Base-by-base conservation (phyloP, 2,329 filamentous ascomycete species). In the Fusarium pseudocircinatum region DNA sequence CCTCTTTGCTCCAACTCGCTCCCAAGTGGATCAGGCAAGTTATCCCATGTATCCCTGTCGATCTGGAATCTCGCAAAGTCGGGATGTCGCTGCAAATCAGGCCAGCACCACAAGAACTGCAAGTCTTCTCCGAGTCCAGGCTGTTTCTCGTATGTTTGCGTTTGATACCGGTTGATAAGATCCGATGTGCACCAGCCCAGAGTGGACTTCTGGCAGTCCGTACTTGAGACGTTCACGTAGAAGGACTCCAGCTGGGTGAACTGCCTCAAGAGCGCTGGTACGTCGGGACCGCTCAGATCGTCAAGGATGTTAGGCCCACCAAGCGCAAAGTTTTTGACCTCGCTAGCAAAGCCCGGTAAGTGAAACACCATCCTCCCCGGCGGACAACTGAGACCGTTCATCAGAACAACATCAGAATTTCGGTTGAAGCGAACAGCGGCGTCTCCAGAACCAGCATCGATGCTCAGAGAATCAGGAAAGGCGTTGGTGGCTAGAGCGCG, bases 111-210 rank as follows among this genome's bases (percentile, higher is more conserved):
- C 7, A 81, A 10, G 20, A 74, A 73, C 24, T 76, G 60, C 14
- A 77, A 34, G 14, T 80, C 70, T 14, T 79, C 78, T n/a, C 77
- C 77, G 0, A 77, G 30, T 0, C 77, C 78, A 11, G 69, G 54
- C 13, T 75, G 56, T 15, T 70, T 75, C 30, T 81, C 79, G 4
- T 74, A 69, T 8, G 78, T 78, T 42, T 79, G 73, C 4, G 78
- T 63, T 43, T 72, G 63, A 42, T 82, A 80, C 4, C 64, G 73
- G 18, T 81, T 78, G 8, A 78, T 68, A 6, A 74, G 64, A 4
- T 81, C 75, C 0, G 82, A 80, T 1, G 70, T 78, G 26, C 79
- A 81, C 83, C 83, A 84, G 0, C 40, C 54, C 16, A 82, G 34
- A 6, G 61, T 47, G 2, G 72, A 60, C 2, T 70, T 73, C 2